Base-by-base conservation (phyloP, 176 grass and related monocot genomes). In the Chloris gayana region DNA sequence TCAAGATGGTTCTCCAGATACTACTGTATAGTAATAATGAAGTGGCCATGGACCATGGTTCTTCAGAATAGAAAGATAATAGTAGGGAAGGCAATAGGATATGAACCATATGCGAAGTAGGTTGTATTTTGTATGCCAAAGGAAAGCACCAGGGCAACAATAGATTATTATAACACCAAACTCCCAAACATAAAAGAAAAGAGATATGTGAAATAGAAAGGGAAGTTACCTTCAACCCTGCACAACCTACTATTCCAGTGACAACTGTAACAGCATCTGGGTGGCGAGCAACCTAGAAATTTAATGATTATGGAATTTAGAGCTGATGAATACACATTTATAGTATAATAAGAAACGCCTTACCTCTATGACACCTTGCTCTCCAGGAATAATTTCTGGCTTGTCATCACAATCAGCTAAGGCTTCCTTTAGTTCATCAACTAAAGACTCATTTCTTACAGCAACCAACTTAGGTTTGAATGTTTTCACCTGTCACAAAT, bases 191-290 rank as follows among this genome's bases (percentile, higher is more conserved):
- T 67, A 75, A 80, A 73, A 15, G 4, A 58, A 72, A 61, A 74
- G 21, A 46, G 62, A 70, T 26, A 44, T 64, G 27, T 14, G 34
- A 85, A 45, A 67, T 39, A 75, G n/a, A 78, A 78, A 78, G 60
- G 21, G 41, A 74, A 50, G 61, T 86, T 93, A 99, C 96, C 96
- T 95, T 95, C 49, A 99, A 75, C 78, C 96, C 96, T 75, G 96
- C 96, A 82, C 96, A 95, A 26, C 96, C 96, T 82, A 99, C 96
- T 89, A 99, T 99, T 39, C 96, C 96, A 27, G 96, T 95, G 81
- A 99, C 92, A 57, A 93, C 96, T 32, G 92, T 99, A 44, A 93
- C 90, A 65, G 86, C 92, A 82, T 99, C 92, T 53, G 90, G 92
- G 64, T 99, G 96, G 65, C 90, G 87, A 67, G 96, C 92, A 7